phyloP scores from a whole-genome alignment of 208 protist species.

The Trichomonas vaginalis region DNA sequence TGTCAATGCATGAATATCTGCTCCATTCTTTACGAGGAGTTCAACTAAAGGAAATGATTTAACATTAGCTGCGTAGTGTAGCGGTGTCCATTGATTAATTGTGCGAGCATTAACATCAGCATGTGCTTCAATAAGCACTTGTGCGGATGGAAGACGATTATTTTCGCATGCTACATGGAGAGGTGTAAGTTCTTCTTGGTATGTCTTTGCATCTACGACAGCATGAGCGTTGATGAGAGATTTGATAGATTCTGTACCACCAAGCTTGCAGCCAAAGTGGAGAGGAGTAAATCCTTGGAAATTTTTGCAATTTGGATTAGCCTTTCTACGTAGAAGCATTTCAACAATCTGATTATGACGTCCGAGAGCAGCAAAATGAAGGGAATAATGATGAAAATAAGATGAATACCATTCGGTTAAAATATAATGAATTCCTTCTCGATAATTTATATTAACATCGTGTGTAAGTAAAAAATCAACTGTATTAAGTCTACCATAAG shows the following conservation, averaged over 20 bases:
- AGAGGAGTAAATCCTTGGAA: slow-evolving; percentile 9
- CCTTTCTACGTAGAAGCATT: background rate
- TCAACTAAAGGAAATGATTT: background rate
- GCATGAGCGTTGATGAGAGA: background rate
- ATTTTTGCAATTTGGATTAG: background rate
- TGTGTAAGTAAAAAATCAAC: background rate
- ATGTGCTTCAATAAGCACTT: background rate
- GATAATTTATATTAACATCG: background rate
- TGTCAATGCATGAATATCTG: background rate
- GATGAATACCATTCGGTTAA: background rate
- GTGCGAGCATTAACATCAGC: background rate
- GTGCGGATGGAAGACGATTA: background rate
- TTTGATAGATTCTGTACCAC: background rate
- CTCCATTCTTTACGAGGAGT: background rate
- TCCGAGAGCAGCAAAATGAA: background rate
- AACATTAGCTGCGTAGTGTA: background rate
- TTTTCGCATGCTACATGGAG: background rate
- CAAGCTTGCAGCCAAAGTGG: background rate
- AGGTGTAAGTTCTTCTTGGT: background rate
- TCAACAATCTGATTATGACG: background rate
- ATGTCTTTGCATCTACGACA: background rate
- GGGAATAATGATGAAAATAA: background rate
- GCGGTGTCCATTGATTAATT: background rate
- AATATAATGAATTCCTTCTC: background rate
- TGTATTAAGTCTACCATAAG: background rate